Percentiles rank a stretch among this genome's conserved stretches.
Evolutionary conservation across 345 rosid species (phyloP).

Genomic region (rapeseed (Brassica napus)): Da-Ae NC_063451.1:549501-550000

Average conservation of each 20-base stretch:
- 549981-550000: constrained; percentile 94
- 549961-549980: constrained; percentile 94
- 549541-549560: not conserved
- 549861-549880: constrained; percentile 96
- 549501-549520: not conserved
- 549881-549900: constrained; percentile 94
- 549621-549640: constrained; percentile 33
- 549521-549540: not conserved
- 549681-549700: constrained; percentile 42
- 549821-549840: constrained; percentile 86
- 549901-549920: constrained; percentile 99
- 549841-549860: constrained; percentile 99
- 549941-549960: constrained; percentile 96
- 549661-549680: constrained; percentile 66
- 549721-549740: constrained; percentile 87
- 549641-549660: constrained; percentile 68
- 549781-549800: constrained; percentile 87
- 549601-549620: not conserved
- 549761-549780: constrained; percentile 96
- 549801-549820: constrained; percentile 95
- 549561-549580: constrained; percentile 20
- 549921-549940: constrained; percentile 99
- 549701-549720: constrained; percentile 63
- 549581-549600: not conserved
- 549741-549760: constrained; percentile 96